Evolutionary conservation across 495 filamentous ascomycete species (phyloP).

Genomic region (Lichenothelia convexa): DNA sequence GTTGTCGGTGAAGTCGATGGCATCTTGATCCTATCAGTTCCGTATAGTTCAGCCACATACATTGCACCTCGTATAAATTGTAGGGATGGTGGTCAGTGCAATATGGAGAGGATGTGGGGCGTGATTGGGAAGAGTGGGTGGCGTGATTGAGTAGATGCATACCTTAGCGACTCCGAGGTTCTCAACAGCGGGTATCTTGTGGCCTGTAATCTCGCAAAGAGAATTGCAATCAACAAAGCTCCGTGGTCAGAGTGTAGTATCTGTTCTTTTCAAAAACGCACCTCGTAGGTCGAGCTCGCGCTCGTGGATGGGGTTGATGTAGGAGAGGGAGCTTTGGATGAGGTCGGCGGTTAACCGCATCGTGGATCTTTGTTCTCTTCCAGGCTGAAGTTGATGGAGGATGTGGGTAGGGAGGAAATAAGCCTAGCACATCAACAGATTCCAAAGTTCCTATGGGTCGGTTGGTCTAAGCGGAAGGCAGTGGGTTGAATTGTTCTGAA

Average conservation of each 20-base stretch:
- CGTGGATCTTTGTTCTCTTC: too few species aligned
- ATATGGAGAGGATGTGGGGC: constrained; percentile 2
- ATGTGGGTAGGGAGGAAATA: too few species aligned
- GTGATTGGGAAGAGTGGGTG: too few species aligned
- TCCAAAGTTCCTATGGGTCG: too few species aligned
- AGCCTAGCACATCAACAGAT: too few species aligned
- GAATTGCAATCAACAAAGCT: constrained; percentile 70
- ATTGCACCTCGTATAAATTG: too few species aligned
- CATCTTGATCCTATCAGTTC: constrained; percentile 51
- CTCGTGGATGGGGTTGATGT: constrained; percentile 94
- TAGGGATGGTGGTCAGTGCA: constrained; percentile 2
- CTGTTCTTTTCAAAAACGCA: constrained; percentile 84
- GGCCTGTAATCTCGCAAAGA: constrained; percentile 49
- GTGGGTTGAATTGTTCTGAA: too few species aligned
- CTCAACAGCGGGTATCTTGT: constrained; percentile 95
- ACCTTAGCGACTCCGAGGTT: constrained; percentile 93
- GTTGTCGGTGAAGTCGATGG: constrained; percentile 97
- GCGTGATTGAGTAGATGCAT: too few species aligned
- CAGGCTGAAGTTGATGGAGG: too few species aligned
- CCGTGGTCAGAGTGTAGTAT: constrained; percentile 69
- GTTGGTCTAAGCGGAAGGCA: too few species aligned
- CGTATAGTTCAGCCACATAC: too few species aligned
- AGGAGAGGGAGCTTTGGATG: constrained; percentile 77
- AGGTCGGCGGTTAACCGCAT: constrained; percentile 96
- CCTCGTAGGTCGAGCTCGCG: constrained; percentile 98